A percentile compares a stretch with the other conserved stretches of the same genome.
Evolutionary conservation across 345 rosid species (phyloP).

Genomic region (Gossypium turneri): DNA sequence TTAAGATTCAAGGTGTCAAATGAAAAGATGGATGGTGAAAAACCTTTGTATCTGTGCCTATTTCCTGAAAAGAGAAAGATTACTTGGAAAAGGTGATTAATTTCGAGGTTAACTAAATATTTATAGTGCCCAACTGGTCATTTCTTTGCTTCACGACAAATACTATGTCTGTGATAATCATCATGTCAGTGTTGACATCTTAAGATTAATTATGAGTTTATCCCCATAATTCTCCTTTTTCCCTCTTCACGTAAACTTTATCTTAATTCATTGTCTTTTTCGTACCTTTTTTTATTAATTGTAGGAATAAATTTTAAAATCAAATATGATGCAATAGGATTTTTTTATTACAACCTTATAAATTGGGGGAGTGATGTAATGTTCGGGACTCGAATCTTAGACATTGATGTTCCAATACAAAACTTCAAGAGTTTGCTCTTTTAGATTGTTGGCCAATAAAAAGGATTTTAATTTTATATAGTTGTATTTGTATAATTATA

Average conservation of each 20-base stretch:
- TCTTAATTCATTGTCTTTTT: neutral
- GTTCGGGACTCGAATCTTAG: no score
- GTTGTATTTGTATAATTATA: no score
- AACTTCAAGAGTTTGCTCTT: no score
- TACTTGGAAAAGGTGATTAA: constrained; percentile 25
- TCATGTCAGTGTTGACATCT: constrained; percentile 47
- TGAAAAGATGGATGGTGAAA: constrained; percentile 21
- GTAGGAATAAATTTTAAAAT: no score
- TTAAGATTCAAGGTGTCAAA: neutral
- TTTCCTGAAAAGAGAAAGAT: constrained; percentile 26
- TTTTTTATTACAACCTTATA: no score
- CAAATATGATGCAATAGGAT: no score
- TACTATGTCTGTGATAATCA: constrained; percentile 31
- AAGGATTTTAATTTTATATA: no score
- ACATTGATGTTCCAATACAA: no score
- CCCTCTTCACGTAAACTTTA: constrained; percentile 20
- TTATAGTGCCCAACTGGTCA: constrained; percentile 50
- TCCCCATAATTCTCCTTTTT: constrained; percentile 12
- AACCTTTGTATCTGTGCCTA: neutral
- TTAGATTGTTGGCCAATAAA: no score
- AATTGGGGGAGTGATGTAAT: no score
- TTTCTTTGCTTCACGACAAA: constrained; percentile 42
- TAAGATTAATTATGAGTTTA: constrained; percentile 13
- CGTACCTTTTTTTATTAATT: neutral
- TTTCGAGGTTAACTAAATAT: constrained; percentile 17